Evolutionary conservation across 805 yeast genomes (phyloP).

Genomic region (Metschnikowia sp.): DNA sequence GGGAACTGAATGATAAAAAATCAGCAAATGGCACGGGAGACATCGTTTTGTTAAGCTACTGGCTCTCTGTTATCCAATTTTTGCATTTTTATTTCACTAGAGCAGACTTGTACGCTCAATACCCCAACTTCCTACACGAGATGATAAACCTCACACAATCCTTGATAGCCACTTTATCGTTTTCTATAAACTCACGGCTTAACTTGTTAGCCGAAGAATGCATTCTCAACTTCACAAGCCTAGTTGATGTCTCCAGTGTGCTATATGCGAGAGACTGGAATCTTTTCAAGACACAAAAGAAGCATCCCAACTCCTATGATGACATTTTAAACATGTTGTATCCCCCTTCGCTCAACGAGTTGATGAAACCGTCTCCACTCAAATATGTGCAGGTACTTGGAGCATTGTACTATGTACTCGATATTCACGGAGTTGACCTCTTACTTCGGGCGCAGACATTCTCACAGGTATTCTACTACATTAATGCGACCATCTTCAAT

Average conservation of each 20-base stretch:
- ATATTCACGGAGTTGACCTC: conserved; percentile 76
- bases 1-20: conserved; percentile 8
- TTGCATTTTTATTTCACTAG: conserved; percentile 73
- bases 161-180: conserved; percentile 60
- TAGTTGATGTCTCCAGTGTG: conserved; percentile 77
- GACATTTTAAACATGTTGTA: conserved; percentile 72
- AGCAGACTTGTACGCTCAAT: conserved; percentile 52
- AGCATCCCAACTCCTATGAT: conserved; percentile 54
- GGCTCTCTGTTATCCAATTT: conserved; percentile 81
- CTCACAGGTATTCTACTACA: conserved; percentile 74
- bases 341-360: conserved; percentile 80
- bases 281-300: conserved; percentile 43
- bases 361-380: conserved; percentile 86
- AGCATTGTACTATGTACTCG: conserved; percentile 81
- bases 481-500: conserved; percentile 71
- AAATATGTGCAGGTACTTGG: conserved; percentile 82
- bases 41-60: conserved; percentile 71
- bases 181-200: conserved; percentile 61
- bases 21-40: conserved; percentile 47
- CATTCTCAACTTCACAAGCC: conserved; percentile 69
- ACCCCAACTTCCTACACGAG: conserved; percentile 62
- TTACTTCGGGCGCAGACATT: conserved; percentile 74
- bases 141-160: conserved; percentile 52
- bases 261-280: conserved; percentile 71
- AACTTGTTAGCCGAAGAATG: conserved; percentile 60